Base-by-base conservation (phyloP, 306 rosid species). In the Calophaca sinica region DNA sequence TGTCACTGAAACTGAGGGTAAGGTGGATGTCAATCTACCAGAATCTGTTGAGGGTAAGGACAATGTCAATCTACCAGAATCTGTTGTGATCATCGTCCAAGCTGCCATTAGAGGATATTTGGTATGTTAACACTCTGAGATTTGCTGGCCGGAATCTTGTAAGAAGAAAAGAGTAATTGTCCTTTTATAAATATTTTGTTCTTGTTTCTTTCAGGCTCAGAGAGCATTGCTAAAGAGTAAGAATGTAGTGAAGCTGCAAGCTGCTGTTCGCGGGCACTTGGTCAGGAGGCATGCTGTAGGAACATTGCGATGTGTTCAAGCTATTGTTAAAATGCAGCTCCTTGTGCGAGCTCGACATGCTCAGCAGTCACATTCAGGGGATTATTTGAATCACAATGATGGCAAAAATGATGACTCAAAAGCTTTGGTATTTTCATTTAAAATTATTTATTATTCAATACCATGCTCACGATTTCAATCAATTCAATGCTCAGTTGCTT, bases 231-330 rank as follows among this genome's bases (percentile, higher is more conserved):
- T 84, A 5, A 83, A 90, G 83, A 80, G 57, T 38, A 86, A 86
- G 85, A 87, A 84, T 67, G 83, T 80, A 13, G 87, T 96, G 76
- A 96, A 90, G 80, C 80, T 96, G 91, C 99, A 96, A 89, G 98
- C 99, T 83, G 92, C 87, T 68, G 79, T 92, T 77, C 97, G 99
- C 7, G 98, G 99, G 70, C 90, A 87, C 87, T 86, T 96, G 87
- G 99, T 87, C 13, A 85, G 99, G 74, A 87, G 87, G 76, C 93
- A 90, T 73, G 99, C 99, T 50, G 86, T 86, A 12, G 99, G 98
- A 77, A 88, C 99, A 13, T 83, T 96, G 62, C 96, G 93, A 42
- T 96, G 99, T 84, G 86, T 89, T 72, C 96, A 89, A 84, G 96
- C 96, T 75, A 88, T 96, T 44, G 79, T 87, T 58, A 96, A 86